These are phyloP conservation scores for Typha latifolia DNA, from an alignment of 176 grass and related monocot species.

Conservation along the genomic window DNA sequence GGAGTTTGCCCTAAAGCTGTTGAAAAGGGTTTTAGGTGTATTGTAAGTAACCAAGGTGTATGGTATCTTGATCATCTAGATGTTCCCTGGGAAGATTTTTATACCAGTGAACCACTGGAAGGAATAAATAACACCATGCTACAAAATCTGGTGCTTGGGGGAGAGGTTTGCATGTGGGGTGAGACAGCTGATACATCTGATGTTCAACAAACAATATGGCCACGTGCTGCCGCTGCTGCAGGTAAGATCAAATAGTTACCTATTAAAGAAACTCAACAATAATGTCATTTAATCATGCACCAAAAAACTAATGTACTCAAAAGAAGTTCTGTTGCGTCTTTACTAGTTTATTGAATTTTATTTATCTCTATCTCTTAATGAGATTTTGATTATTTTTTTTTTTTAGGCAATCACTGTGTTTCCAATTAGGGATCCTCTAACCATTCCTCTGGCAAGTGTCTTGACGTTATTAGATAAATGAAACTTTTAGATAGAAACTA, in stretches of 20 bases:
- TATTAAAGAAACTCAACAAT: not conserved
- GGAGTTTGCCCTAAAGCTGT: conserved; percentile 90
- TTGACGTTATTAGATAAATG: no score
- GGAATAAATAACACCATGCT: conserved; percentile 47
- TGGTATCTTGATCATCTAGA: conserved; percentile 98
- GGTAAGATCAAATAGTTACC: conserved; percentile 24
- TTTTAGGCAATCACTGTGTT: no score
- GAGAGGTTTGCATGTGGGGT: conserved; percentile 94
- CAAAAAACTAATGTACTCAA: not conserved
- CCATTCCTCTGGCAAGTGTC: no score
- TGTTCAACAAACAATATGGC: conserved; percentile 94
- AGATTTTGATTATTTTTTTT: not conserved
- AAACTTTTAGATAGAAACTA: no score
- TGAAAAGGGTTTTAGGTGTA: conserved; percentile 82
- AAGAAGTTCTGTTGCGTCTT: not conserved
- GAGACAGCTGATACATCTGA: conserved; percentile 74
- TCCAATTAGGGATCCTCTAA: no score
- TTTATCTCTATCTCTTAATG: not conserved
- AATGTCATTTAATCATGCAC: not conserved
- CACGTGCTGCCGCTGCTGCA: conserved; percentile 79
- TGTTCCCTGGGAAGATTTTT: conserved; percentile 85
- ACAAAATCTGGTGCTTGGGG: conserved; percentile 80
- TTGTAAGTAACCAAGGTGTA: conserved; percentile 92
- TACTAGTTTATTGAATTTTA: no score
- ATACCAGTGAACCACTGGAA: conserved; percentile 58